Percentiles rank a stretch among this genome's conserved stretches.
Evolutionary conservation across 2,329 filamentous ascomycete genomes (phyloP).

Genomic region (Arthrobotrys sinensis): DNA sequence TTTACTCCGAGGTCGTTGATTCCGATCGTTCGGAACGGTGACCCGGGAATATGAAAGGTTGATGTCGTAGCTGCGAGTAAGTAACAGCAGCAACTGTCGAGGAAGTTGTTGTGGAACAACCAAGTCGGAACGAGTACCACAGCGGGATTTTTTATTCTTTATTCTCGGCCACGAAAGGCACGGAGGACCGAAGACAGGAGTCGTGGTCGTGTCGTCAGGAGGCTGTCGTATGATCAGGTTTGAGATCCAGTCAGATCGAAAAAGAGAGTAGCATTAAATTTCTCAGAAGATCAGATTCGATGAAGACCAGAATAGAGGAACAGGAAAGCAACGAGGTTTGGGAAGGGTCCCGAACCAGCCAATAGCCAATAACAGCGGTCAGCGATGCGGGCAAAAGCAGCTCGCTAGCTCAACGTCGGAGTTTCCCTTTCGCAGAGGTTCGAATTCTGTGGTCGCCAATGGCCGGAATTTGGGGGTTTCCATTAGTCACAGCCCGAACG

Average conservation of each 20-base stretch:
- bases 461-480: conserved; percentile 35
- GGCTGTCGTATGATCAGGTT: conserved; percentile 24
- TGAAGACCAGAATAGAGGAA: conserved; percentile 22
- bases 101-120: conserved; percentile 17
- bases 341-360: conserved; percentile 31
- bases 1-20: conserved; percentile 8
- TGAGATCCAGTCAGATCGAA: conserved; percentile 12
- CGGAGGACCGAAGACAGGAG: background rate
- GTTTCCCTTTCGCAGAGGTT: conserved; percentile 8
- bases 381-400: conserved; percentile 39
- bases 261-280: conserved; percentile 16
- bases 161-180: background rate
- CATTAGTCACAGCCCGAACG: conserved; percentile 35
- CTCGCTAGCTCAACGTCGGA: conserved; percentile 23
- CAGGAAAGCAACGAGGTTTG: conserved; percentile 21
- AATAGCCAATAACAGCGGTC: conserved; percentile 36
- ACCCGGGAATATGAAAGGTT: conserved; percentile 11
- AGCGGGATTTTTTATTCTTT: conserved; percentile 15
- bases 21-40: conserved; percentile 26
- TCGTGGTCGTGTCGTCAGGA: conserved; percentile 22
- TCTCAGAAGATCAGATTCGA: conserved; percentile 25
- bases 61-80: background rate
- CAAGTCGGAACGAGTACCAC: background rate
- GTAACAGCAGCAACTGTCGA: background rate
- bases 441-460: conserved; percentile 27